Evolutionary conservation across 805 yeast species (phyloP).

Genomic region (Blastobotrys robertii): DNA sequence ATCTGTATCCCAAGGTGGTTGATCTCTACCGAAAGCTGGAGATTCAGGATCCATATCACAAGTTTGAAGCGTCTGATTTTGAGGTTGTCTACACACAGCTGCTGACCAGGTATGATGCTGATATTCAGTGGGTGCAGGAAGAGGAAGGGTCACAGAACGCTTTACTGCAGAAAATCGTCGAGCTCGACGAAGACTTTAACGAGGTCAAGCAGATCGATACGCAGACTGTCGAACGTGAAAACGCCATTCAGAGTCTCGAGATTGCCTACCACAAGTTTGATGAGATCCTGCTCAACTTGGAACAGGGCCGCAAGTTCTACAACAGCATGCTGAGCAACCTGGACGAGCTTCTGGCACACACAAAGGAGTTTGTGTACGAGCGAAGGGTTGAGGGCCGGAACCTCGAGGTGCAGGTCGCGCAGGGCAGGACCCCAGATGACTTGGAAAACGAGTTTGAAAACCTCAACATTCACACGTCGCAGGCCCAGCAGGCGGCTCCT

Average conservation of each 20-base stretch:
- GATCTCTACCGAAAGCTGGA: slow-evolving; percentile 5
- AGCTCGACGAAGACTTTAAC: slow-evolving; percentile 25
- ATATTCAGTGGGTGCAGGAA: slow-evolving; percentile 37
- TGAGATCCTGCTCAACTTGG: slow-evolving; percentile 50
- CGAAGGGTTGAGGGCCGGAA: slow-evolving; percentile 46
- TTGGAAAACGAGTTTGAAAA: too few species aligned
- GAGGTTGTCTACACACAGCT: slow-evolving; percentile 19
- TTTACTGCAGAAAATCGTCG: slow-evolving; percentile 33
- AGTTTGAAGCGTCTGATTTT: slow-evolving; percentile 13
- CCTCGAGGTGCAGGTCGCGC: slow-evolving; percentile 28
- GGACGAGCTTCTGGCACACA: slow-evolving; percentile 35
- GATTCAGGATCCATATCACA: slow-evolving; percentile 10
- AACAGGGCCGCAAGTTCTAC: slow-evolving; percentile 66
- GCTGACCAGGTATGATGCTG: slow-evolving; percentile 39
- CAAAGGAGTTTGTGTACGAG: slow-evolving; percentile 41
- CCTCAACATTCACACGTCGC: too few species aligned
- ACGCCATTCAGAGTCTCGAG: slow-evolving; percentile 43
- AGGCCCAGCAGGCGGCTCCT: background rate
- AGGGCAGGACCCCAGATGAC: background rate
- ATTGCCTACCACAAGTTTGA: slow-evolving; percentile 39
- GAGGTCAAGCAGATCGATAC: slow-evolving; percentile 29
- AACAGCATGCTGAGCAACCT: slow-evolving; percentile 45
- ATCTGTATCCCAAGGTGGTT: slow-evolving; percentile 6
- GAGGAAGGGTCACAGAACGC: slow-evolving; percentile 31
- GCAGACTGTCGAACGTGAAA: slow-evolving; percentile 33